phyloP scores from a whole-genome alignment of 2,329 filamentous ascomycete species.

The Alternaria angustiovoidea region DNA sequence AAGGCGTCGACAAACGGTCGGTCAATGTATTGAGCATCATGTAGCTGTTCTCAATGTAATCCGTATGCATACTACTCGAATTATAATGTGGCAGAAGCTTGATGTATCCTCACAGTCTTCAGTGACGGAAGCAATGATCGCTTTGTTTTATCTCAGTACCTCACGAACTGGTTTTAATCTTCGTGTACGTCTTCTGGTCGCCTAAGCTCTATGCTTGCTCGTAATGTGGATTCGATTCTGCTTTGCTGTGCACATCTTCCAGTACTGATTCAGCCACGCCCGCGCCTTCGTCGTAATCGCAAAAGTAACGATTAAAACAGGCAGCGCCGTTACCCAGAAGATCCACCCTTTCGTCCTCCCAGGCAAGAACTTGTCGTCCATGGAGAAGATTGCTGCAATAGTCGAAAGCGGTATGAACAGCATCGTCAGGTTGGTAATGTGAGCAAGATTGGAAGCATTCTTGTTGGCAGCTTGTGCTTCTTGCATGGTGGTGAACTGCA shows the following conservation, averaged over 20 bases:
- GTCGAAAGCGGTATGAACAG: slow-evolving; percentile 20
- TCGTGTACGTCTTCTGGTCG: rapidly evolving
- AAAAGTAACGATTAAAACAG: not conserved
- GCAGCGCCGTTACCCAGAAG: slow-evolving; percentile 13
- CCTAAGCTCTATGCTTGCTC: too few relatives aligned
- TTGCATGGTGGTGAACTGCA: slow-evolving; percentile 8
- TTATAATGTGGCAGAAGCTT: rapidly evolving
- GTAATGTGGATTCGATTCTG: too few relatives aligned
- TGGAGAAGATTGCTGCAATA: slow-evolving; percentile 13
- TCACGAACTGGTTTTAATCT: rapidly evolving
- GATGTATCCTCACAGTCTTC: too few relatives aligned
- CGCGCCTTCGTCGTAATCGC: too few relatives aligned
- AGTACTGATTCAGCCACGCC: too few relatives aligned
- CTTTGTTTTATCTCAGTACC: too few relatives aligned
- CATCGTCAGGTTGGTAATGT: slow-evolving; percentile 16
- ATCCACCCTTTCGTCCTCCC: slow-evolving; percentile 12
- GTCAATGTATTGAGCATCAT: not conserved
- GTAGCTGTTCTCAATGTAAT: rapidly evolving
- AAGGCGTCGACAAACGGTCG: not conserved
- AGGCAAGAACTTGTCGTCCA: slow-evolving; percentile 15
- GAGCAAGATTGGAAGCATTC: slow-evolving; percentile 8
- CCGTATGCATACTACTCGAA: rapidly evolving
- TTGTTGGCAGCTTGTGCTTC: slow-evolving; percentile 15
- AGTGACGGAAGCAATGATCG: too few relatives aligned
- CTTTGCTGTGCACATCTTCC: too few relatives aligned